A percentile compares a stretch with the other conserved stretches of the same genome.
Conservation (phyloP, 768 basidiomycete genomes). For the Boletus speciosus region DNA sequence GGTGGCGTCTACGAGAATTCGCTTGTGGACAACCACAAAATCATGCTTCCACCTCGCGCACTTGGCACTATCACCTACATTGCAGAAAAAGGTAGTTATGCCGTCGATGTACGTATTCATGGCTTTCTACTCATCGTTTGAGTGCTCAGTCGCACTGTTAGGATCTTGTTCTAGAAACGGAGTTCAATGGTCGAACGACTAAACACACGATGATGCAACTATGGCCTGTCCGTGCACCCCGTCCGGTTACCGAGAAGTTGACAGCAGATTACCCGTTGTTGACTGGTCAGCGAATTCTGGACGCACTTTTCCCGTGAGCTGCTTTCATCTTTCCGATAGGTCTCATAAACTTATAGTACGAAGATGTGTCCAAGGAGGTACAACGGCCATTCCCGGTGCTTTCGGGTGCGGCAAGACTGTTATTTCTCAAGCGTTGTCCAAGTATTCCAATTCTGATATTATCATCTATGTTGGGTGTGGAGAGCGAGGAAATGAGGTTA, state of each 20-base stretch:
- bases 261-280: conserved; percentile 89
- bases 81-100: conserved; percentile 91
- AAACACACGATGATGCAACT: conserved; percentile 96
- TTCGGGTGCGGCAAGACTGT: conserved; percentile 99
- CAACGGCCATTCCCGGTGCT: conserved; percentile 96
- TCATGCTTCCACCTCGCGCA: conserved; percentile 91
- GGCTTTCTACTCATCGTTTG: background rate
- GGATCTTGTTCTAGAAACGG: conserved; percentile 96
- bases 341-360: background rate
- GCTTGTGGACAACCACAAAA: conserved; percentile 92
- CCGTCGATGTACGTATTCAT: conserved; percentile 66
- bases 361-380: conserved; percentile 95
- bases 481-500: conserved; percentile 94
- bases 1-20: conserved; percentile 97
- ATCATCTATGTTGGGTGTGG: conserved; percentile 99
- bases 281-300: conserved; percentile 95
- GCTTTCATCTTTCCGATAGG: background rate
- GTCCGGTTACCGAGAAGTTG: conserved; percentile 93
- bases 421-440: conserved; percentile 96
- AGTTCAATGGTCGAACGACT: conserved; percentile 92
- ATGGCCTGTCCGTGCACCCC: conserved; percentile 98
- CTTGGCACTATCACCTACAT: conserved; percentile 93
- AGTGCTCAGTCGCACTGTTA: conserved; percentile 28
- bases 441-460: conserved; percentile 98
- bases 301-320: conserved; percentile 91